Conservation (phyloP, 1,284 basidiomycete species). For the Cutaneotrichosporon dermatis region DNA sequence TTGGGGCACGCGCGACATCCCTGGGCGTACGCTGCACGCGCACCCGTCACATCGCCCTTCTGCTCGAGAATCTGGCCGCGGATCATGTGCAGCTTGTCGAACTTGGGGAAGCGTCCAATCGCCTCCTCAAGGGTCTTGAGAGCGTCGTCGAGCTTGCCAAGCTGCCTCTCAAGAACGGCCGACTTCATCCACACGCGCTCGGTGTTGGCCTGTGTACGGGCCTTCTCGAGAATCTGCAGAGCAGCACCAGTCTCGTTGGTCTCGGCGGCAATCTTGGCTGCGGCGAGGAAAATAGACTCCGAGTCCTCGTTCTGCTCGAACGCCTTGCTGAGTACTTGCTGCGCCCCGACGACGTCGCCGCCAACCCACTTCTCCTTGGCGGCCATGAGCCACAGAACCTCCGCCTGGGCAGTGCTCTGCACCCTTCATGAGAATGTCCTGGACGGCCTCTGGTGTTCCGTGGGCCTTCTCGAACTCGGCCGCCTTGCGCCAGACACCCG, state of each 20-base stretch:
- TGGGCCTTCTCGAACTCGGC: conserved; percentile 88
- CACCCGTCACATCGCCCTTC: conserved; percentile 59
- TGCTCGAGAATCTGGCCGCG: conserved; percentile 78
- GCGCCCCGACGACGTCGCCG: conserved; percentile 80
- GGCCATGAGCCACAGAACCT: conserved; percentile 94
- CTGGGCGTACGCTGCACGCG: conserved; percentile 70
- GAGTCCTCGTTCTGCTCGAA: conserved; percentile 95
- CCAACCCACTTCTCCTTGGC: conserved; percentile 92
- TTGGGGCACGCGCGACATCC: conserved; percentile 81
- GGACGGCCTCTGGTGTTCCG: conserved; percentile 77
- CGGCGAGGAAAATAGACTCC: conserved; percentile 95
- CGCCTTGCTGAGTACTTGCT: conserved; percentile 78
- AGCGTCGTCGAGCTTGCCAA: conserved; percentile 69
- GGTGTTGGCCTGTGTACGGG: conserved; percentile 82
- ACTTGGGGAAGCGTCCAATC: conserved; percentile 73
- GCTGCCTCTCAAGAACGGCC: conserved; percentile 86
- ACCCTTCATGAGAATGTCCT: conserved; percentile 73
- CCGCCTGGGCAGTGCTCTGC: conserved; percentile 83
- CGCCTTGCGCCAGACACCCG: conserved; percentile 79
- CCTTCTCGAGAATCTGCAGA: conserved; percentile 76
- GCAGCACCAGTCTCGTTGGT: conserved; percentile 85
- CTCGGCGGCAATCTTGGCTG: conserved; percentile 92
- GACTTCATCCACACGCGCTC: conserved; percentile 98
- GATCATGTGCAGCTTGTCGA: conserved; percentile 92
- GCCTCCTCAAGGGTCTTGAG: conserved; percentile 70